A percentile compares a stretch with the other conserved stretches of the same genome.
These are phyloP conservation scores for Cunninghamia lanceolata DNA, from an alignment of 75 land plant genomes.

Conservation along the genomic window DNA sequence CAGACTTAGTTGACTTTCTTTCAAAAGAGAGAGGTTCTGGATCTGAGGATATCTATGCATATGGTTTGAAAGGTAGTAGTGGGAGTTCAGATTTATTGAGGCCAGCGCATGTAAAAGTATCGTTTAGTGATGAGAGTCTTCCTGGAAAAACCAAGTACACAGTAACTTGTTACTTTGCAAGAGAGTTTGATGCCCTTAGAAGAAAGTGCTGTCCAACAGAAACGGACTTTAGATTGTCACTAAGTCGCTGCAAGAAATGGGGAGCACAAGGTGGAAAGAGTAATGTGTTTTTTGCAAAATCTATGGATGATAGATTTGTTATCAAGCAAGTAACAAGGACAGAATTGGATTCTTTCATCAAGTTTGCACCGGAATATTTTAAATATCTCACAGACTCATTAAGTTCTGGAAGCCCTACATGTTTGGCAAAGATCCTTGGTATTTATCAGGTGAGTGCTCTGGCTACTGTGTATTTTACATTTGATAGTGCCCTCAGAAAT, in stretches of 20 bases:
- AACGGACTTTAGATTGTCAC: slow-evolving; percentile 69
- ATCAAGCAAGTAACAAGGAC: slow-evolving; percentile 93
- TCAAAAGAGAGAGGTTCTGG: slow-evolving; percentile 28
- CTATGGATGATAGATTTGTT: slow-evolving; percentile 88
- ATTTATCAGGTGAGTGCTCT: slow-evolving; percentile 72
- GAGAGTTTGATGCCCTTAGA: slow-evolving; percentile 80
- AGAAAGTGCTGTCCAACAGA: slow-evolving; percentile 81
- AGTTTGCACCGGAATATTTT: slow-evolving; percentile 91
- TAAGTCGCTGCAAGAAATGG: slow-evolving; percentile 91
- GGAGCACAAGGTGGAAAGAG: slow-evolving; percentile 98
- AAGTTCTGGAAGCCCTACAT: slow-evolving; percentile 85
- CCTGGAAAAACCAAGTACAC: slow-evolving; percentile 63
- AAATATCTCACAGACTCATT: slow-evolving; percentile 69
- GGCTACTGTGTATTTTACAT: neutral
- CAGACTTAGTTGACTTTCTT: slow-evolving; percentile 32
- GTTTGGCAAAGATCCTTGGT: slow-evolving; percentile 93
- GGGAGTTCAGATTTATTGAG: slow-evolving; percentile 20
- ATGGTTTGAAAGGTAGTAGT: slow-evolving; percentile 7
- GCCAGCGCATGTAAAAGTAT: slow-evolving; percentile 48
- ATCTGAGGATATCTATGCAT: neutral
- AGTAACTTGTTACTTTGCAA: slow-evolving; percentile 86
- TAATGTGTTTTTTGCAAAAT: slow-evolving; percentile 95
- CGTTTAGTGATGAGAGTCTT: slow-evolving; percentile 55
- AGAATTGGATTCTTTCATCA: slow-evolving; percentile 84
- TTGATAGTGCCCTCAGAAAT: neutral